Evolutionary conservation across 371 early-diverging fungal genomes (phyloP).

Genomic region (Lichtheimia hyalospora): DNA sequence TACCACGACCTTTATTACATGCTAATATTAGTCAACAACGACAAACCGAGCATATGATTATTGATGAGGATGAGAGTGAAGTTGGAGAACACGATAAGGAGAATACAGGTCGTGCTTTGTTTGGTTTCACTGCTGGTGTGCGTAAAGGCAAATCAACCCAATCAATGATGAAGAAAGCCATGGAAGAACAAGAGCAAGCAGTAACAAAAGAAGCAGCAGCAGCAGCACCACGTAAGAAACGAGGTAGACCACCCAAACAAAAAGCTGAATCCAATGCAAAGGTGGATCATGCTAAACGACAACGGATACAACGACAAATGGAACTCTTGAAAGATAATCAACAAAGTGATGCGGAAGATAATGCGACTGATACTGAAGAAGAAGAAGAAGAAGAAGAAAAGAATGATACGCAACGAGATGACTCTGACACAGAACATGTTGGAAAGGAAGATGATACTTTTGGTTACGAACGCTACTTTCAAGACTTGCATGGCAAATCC

Average conservation of each 20-base stretch:
- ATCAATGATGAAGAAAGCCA: conserved; percentile 40
- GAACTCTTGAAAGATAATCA: conserved; percentile 25
- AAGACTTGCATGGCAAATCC: conserved; percentile 56
- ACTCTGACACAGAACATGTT: conserved; percentile 26
- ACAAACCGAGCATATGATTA: conserved; percentile 7
- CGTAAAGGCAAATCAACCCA: conserved; percentile 22
- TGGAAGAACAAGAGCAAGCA: conserved; percentile 14
- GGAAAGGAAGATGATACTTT: conserved; percentile 40
- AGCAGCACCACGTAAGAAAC: background rate
- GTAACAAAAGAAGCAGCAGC: conserved; percentile 6
- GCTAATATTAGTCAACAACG: conserved; percentile 10
- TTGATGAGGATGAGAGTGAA: conserved; percentile 10
- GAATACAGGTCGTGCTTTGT: conserved; percentile 37
- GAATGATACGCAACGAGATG: conserved; percentile 12
- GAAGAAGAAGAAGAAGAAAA: conserved; percentile 23
- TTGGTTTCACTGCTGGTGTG: conserved; percentile 22
- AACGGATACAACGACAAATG: conserved; percentile 29
- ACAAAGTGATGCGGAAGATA: conserved; percentile 20
- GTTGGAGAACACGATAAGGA: conserved; percentile 31
- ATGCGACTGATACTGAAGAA: conserved; percentile 12
- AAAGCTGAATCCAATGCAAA: conserved; percentile 1
- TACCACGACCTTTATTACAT: conserved; percentile 11
- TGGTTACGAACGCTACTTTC: conserved; percentile 76
- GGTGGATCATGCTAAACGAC: conserved; percentile 24
- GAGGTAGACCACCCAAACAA: conserved; percentile 3